A percentile compares a stretch with the other conserved stretches of the same genome.
Evolutionary conservation across 441 rosid genomes (phyloP).

Genomic region (Adansonia grandidieri): DNA sequence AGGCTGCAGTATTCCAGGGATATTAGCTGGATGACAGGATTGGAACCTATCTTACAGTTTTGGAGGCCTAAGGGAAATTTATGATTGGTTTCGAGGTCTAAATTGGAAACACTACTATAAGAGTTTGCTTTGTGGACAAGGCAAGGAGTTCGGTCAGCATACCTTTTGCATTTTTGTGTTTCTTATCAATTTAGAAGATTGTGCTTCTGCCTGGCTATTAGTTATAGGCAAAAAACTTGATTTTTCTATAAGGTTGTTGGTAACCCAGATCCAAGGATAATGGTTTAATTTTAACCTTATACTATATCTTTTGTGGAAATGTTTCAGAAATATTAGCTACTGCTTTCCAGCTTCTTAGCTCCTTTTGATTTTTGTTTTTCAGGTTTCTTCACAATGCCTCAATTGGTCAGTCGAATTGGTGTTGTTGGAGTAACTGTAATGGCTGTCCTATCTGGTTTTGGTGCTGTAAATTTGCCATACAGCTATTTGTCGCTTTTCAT

Average conservation of each 20-base stretch:
- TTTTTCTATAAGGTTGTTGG: not conserved
- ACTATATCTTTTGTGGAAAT: constrained; percentile 6
- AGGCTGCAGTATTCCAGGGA: constrained; percentile 6
- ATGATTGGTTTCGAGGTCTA: not conserved
- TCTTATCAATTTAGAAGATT: not conserved
- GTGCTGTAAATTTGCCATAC: constrained; percentile 97
- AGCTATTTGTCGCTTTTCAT: constrained; percentile 98
- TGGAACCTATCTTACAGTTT: constrained; percentile 1
- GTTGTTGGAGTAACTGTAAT: constrained; percentile 97
- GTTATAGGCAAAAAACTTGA: constrained; percentile 1
- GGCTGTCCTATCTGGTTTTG: constrained; percentile 99
- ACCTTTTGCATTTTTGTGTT: not conserved
- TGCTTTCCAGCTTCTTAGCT: not conserved
- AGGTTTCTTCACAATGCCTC: constrained; percentile 98
- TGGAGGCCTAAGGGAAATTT: not conserved
- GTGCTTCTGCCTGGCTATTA: constrained; percentile 8
- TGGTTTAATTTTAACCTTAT: not conserved
- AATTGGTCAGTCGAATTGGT: constrained; percentile 96
- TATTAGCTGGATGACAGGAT: constrained; percentile 11
- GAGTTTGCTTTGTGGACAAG: not conserved
- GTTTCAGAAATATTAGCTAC: constrained; percentile 21
- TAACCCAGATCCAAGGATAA: not conserved
- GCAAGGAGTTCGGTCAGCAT: not conserved
- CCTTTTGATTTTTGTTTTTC: constrained; percentile 32
- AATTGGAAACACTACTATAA: not conserved